These are phyloP conservation scores for Sporobolomyces pararoseus DNA, from an alignment of 768 basidiomycete genomes.

Conservation along the genomic window DNA sequence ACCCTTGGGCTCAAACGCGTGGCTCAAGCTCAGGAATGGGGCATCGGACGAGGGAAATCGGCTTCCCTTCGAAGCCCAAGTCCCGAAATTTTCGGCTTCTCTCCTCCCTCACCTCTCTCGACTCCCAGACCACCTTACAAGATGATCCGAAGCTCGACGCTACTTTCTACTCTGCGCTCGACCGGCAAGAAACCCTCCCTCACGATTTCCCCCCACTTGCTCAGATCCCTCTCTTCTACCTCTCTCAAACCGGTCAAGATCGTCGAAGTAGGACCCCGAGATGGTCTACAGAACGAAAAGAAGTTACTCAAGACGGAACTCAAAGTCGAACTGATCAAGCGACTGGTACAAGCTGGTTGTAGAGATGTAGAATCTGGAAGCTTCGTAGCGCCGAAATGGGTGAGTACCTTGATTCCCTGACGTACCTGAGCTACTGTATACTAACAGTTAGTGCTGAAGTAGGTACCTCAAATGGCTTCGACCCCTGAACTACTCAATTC, in stretches of 20 bases:
- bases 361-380: conserved; percentile 26
- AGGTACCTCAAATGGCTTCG: conserved; percentile 41
- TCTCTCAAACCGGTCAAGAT: conserved; percentile 52
- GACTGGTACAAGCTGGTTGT: conserved; percentile 53
- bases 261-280: conserved; percentile 85
- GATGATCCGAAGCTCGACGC: too few species aligned
- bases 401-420: neutral
- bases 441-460: neutral
- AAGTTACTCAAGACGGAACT: conserved; percentile 64
- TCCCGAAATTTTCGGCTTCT: too few species aligned
- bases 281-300: conserved; percentile 88
- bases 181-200: too few species aligned
- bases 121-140: too few species aligned
- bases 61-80: too few species aligned
- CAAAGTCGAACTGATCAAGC: conserved; percentile 75
- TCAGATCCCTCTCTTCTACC: neutral
- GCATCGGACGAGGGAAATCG: too few species aligned
- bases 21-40: too few species aligned
- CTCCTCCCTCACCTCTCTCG: too few species aligned
- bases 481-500: conserved; percentile 32
- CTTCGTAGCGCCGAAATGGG: conserved; percentile 40
- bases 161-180: too few species aligned
- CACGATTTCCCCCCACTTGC: neutral
- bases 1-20: too few species aligned
- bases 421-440: neutral